These are phyloP conservation scores for Wickerhamomyces hampshirensis DNA, from an alignment of 805 yeast genomes.

Conservation along the genomic window DNA sequence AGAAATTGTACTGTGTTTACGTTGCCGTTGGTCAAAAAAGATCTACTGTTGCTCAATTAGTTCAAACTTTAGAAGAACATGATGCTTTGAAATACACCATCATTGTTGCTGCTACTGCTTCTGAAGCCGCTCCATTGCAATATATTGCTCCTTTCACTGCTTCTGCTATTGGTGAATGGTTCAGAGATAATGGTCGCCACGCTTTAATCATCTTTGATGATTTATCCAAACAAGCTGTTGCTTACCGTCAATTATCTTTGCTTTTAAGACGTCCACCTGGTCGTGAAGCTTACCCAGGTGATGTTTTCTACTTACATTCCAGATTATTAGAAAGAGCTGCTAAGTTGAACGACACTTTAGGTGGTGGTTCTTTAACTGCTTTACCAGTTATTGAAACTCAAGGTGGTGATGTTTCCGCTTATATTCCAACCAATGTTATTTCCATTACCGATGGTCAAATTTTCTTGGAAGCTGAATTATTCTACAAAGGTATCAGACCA, in stretches of 20 bases:
- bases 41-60: constrained; percentile 99
- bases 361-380: constrained; percentile 95
- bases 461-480: constrained; percentile 98
- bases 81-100: constrained; percentile 97
- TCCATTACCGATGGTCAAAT: constrained; percentile 97
- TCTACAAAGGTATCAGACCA: constrained; percentile 99
- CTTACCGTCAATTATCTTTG: constrained; percentile 98
- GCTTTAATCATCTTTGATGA: constrained; percentile 97
- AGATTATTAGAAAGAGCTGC: constrained; percentile 97
- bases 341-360: constrained; percentile 84
- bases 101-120: constrained; percentile 99
- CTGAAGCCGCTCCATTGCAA: constrained; percentile 99
- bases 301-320: constrained; percentile 35
- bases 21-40: constrained; percentile 99
- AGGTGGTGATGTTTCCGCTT: constrained; percentile 99
- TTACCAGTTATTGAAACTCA: constrained; percentile 96
- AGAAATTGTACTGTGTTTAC: constrained; percentile 99
- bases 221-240: constrained; percentile 99
- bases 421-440: constrained; percentile 96
- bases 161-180: constrained; percentile 99
- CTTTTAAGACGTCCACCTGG: constrained; percentile 56
- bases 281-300: constrained; percentile 25
- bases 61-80: constrained; percentile 96
- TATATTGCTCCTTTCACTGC: constrained; percentile 99
- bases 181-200: constrained; percentile 99